These are phyloP conservation scores for Hypoxylon subgilvum DNA, from an alignment of 495 filamentous ascomycete species.

Conservation along the genomic window DNA sequence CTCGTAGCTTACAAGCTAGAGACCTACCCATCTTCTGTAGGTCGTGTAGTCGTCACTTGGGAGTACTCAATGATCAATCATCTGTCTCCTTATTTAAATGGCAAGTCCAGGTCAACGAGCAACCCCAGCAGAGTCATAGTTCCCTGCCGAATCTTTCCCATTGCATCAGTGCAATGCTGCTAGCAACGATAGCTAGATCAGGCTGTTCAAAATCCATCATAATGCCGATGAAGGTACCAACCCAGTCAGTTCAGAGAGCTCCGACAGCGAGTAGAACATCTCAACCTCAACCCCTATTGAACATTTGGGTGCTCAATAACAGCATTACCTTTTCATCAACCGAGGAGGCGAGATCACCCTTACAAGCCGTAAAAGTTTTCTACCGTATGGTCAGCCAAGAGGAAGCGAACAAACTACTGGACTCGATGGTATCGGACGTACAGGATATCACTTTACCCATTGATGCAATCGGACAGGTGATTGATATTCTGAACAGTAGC, in stretches of 20 bases:
- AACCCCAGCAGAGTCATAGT: neutral
- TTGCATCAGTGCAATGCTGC: constrained; percentile 55
- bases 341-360: constrained; percentile 42
- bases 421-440: constrained; percentile 59
- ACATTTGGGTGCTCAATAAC: constrained; percentile 74
- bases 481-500: constrained; percentile 52
- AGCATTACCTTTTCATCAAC: constrained; percentile 67
- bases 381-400: constrained; percentile 54
- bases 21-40: constrained; percentile 51
- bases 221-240: constrained; percentile 44
- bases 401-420: constrained; percentile 61
- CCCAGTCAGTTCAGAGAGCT: constrained; percentile 22
- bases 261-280: constrained; percentile 19
- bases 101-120: constrained; percentile 43
- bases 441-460: constrained; percentile 70
- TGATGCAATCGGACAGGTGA: constrained; percentile 54
- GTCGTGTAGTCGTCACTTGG: constrained; percentile 50
- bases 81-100: constrained; percentile 49
- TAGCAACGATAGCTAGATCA: constrained; percentile 53
- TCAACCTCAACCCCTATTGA: constrained; percentile 37
- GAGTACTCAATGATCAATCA: constrained; percentile 59
- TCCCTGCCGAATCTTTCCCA: constrained; percentile 43
- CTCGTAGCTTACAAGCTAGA: neutral
- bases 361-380: constrained; percentile 69
- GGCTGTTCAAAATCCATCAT: constrained; percentile 57